phyloP scores from a whole-genome alignment of 2,329 filamentous ascomycete species.

The Cadophora gregata region DNA sequence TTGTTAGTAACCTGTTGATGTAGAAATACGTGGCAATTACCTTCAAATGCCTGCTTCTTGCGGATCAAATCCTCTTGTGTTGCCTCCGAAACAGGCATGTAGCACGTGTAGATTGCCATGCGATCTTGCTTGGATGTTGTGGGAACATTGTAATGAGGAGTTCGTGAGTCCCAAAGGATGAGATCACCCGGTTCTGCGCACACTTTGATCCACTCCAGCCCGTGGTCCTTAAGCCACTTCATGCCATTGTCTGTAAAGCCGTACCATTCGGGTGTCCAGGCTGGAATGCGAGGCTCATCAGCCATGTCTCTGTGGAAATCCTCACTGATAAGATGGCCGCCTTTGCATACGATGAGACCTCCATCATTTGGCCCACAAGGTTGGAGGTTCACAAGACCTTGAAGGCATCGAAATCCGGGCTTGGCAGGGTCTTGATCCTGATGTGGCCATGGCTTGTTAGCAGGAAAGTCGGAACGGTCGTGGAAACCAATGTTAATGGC shows the following conservation, averaged over 20 bases:
- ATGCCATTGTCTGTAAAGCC: conserved; percentile 41
- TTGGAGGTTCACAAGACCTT: conserved; percentile 51
- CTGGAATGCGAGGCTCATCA: conserved; percentile 14
- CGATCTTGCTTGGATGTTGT: conserved; percentile 30
- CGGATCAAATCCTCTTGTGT: conserved; percentile 49
- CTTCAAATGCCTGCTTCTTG: conserved; percentile 51
- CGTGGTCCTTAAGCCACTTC: conserved; percentile 50
- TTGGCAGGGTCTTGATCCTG: conserved; percentile 48
- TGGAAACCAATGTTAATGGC: conserved; percentile 47
- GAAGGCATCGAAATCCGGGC: conserved; percentile 51
- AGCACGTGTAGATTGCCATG: conserved; percentile 47
- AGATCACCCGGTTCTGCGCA: conserved; percentile 50
- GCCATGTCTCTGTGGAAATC: conserved; percentile 37
- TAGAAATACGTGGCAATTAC: conserved; percentile 26
- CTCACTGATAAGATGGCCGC: conserved; percentile 41
- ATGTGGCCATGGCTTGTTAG: conserved; percentile 47
- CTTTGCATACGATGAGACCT: conserved; percentile 44
- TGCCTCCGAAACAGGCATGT: conserved; percentile 49
- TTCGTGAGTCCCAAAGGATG: conserved; percentile 54
- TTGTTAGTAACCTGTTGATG: neutral
- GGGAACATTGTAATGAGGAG: conserved; percentile 51
- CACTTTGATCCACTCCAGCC: conserved; percentile 49
- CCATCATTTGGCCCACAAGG: conserved; percentile 45
- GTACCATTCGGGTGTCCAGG: conserved; percentile 21
- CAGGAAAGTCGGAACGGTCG: conserved; percentile 29